Evolutionary conservation across 2,329 filamentous ascomycete genomes (phyloP), one percentile per base, ranked within the genome.

Genomic region (Alternaria incomplexa): DNA sequence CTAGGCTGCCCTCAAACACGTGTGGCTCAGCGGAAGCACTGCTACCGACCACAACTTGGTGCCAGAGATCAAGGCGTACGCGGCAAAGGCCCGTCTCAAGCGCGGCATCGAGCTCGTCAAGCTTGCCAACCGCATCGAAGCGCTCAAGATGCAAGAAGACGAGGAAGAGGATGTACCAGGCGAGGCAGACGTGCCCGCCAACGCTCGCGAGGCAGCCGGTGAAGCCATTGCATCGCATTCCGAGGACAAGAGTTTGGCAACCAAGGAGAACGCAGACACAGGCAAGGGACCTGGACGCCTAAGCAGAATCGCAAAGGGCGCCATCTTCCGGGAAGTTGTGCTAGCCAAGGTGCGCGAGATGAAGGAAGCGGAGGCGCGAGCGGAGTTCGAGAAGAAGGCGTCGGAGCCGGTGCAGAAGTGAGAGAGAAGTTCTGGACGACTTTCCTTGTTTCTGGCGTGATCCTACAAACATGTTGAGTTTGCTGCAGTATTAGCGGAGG

Each of bases 101-200:
- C 91, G 95, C 68, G 95, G 94, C 74, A 96, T 99, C 83, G 93
- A 98, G 82, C 90, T 97, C 76, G 92, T 98, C 85, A 97, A 97
- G 83, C 89, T 99, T 58, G 90, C 93, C 69, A 97, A 97, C 83
- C 92, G 95, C 68, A 98, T 99, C 83, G 93, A 97, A 79, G 88
- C 92, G 30, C 90, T 99, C 83, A 97, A 93, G 83, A 91, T 96
- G 84, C 91, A 96, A 79, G 94, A 97, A 75, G 93, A 97, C 68
- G 93, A 96, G 63, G 89, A 93, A 69, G 91, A 92, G 61, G 90
- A 90, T 62, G 89, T 84, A 25, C 84, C 86, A 12, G 85, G 85
- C 52, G 79, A 84, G 56, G 82, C 84, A 46, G 87, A 88, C 66
- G 81, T 94, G 75, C 89, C 89, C 26, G 86, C 86, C 56, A 87